Base-by-base conservation (phyloP, 2,329 filamentous ascomycete species). In the Emmonsiellopsis sp. region DNA sequence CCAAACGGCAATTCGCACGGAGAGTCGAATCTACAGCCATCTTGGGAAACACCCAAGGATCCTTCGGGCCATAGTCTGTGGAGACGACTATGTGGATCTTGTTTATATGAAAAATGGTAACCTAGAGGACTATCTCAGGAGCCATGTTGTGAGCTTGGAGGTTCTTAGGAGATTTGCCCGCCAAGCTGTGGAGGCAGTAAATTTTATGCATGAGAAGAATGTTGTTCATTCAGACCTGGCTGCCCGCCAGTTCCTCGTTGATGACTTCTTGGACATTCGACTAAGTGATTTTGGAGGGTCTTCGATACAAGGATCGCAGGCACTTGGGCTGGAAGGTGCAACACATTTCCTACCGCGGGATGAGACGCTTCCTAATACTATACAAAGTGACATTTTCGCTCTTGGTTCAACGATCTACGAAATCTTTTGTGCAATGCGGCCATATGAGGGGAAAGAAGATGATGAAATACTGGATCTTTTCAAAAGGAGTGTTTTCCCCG, bases 181-280 rank as follows among this genome's bases (percentile, higher is more conserved):
- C 13, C 60, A 63, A 50, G 59, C 60, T 13, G 52, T 63, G 5
- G 59, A 63, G 47, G 60, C 57, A 2, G 35, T 61, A 15, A 48
- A 30, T 32, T 15, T 57, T 16, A 60, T 62, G n/a, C 57, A 63
- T 44, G 37, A 20, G 11, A 30, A 52, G 50, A 55, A 51, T 15
- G 47, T 63, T 3, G 61, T 61, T 34, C 58, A 63, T 49, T 63
- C 58, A 31, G 63, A 62, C 47, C 55, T 69, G 13, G 56, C 51
- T 7, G 45, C 60, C 3, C 53, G 55, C 3, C 56, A 62, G 43
- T 56, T 61, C 26, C 57, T 60, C 32, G 34, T 60, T 11, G 58
- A 62, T 40, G 56, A 59, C 10, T 37, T 59, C 30, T 52, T 60
- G 11, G 45, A 62, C 53, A 15, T 61, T n/a, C 58, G 53, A 9